Conservation (phyloP, 768 basidiomycete genomes). For the Thelephora ganbajun region DNA sequence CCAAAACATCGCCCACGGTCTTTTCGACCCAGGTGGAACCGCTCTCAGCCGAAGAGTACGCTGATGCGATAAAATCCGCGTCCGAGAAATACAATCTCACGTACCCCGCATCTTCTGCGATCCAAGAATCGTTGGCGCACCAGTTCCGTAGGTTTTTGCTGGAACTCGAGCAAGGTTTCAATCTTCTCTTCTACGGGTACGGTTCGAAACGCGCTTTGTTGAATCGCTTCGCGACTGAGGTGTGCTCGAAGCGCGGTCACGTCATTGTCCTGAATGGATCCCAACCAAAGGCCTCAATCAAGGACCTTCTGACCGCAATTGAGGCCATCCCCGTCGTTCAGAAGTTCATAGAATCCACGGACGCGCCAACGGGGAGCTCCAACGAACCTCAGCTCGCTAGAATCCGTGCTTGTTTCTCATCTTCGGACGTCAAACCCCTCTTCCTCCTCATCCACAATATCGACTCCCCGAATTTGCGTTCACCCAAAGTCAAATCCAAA, state of each 20-base stretch:
- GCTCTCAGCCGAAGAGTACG: constrained; percentile 51
- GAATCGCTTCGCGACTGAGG: constrained; percentile 54
- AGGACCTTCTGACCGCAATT: constrained; percentile 38
- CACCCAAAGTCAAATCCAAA: constrained; percentile 44
- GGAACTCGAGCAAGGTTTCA: constrained; percentile 78
- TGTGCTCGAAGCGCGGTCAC: constrained; percentile 38
- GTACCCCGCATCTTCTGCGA: constrained; percentile 18
- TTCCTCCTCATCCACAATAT: constrained; percentile 85
- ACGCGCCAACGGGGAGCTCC: constrained; percentile 25
- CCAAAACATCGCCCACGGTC: constrained; percentile 65
- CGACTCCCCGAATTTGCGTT: constrained; percentile 60
- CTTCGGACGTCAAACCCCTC: constrained; percentile 28
- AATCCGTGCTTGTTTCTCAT: constrained; percentile 49
- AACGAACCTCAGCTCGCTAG: constrained; percentile 50
- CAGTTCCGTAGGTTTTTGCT: constrained; percentile 47
- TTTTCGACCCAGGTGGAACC: constrained; percentile 68
- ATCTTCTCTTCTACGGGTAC: constrained; percentile 75
- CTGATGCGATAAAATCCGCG: constrained; percentile 17
- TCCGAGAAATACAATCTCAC: constrained; percentile 5
- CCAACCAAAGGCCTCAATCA: constrained; percentile 8
- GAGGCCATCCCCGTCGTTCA: constrained; percentile 23
- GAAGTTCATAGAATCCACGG: not conserved
- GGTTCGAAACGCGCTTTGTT: constrained; percentile 76
- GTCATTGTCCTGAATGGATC: constrained; percentile 13
- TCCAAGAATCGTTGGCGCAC: constrained; percentile 11